These are phyloP conservation scores for Yamadazyma philogaea DNA, from an alignment of 805 yeast species.

Conservation along the genomic window DNA sequence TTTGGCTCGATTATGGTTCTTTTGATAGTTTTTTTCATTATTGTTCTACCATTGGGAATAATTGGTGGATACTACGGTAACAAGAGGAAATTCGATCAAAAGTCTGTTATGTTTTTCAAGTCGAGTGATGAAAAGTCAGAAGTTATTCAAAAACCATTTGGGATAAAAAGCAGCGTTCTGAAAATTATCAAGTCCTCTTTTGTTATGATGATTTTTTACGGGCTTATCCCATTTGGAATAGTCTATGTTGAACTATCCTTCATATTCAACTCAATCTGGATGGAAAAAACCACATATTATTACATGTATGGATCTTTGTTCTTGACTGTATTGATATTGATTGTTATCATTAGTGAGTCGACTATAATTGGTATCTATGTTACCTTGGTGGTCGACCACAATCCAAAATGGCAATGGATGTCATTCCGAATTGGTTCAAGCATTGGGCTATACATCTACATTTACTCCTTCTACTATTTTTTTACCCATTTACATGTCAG, in stretches of 20 bases:
- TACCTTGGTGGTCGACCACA: constrained; percentile 50
- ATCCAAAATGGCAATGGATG: constrained; percentile 81
- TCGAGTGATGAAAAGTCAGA: constrained; percentile 1
- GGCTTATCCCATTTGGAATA: constrained; percentile 73
- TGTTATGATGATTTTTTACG: constrained; percentile 47
- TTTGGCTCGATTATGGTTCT: constrained; percentile 68
- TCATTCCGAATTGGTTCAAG: constrained; percentile 67
- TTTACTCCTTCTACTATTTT: constrained; percentile 67
- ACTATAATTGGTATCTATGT: constrained; percentile 68
- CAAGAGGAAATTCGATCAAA: constrained; percentile 21
- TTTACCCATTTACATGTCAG: constrained; percentile 54
- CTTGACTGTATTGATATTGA: constrained; percentile 54
- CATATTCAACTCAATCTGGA: constrained; percentile 74
- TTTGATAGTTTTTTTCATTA: constrained; percentile 53
- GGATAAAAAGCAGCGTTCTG: background rate
- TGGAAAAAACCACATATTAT: constrained; percentile 73
- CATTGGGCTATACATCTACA: constrained; percentile 66
- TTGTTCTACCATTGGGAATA: constrained; percentile 74
- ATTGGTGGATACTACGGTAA: constrained; percentile 65
- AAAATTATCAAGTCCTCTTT: constrained; percentile 8
- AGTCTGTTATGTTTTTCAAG: constrained; percentile 18
- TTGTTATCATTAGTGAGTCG: constrained; percentile 65
- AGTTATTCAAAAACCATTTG: background rate
- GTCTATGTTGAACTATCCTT: constrained; percentile 76
- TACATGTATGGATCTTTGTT: constrained; percentile 77